These are phyloP conservation scores for Bodo saltans DNA, from an alignment of 78 protist genomes.

Conservation along the genomic window DNA sequence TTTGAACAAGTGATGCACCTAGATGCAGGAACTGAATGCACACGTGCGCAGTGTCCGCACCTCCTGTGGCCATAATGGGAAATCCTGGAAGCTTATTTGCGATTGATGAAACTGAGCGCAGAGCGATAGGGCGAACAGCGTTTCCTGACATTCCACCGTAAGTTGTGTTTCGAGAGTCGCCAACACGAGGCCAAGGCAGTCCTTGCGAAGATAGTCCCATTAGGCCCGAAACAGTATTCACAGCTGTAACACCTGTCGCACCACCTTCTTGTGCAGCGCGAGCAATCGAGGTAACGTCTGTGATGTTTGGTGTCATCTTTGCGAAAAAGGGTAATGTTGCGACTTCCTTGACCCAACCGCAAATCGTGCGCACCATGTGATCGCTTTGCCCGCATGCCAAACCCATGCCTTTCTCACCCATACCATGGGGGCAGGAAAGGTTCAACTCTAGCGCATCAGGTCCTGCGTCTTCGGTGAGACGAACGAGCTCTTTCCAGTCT, in stretches of 20 bases:
- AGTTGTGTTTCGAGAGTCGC: conserved; percentile 78
- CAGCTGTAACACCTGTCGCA: conserved; percentile 86
- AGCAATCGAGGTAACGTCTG: conserved; percentile 77
- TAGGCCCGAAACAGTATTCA: conserved; percentile 71
- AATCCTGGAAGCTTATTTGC: conserved; percentile 69
- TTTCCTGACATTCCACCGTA: conserved; percentile 92
- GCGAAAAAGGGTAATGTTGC: conserved; percentile 85
- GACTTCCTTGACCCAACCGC: conserved; percentile 74
- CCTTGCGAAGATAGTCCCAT: conserved; percentile 71
- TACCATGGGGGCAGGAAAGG: conserved; percentile 95
- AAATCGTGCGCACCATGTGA: conserved; percentile 71
- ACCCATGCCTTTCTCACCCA: conserved; percentile 90
- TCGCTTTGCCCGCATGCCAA: conserved; percentile 88
- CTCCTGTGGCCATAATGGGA: conserved; percentile 71
- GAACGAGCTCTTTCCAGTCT: conserved; percentile 84
- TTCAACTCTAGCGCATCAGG: conserved; percentile 89
- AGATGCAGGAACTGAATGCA: conserved; percentile 78
- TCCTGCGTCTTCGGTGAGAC: conserved; percentile 65
- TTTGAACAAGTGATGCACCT: conserved; percentile 82
- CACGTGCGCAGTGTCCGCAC: conserved; percentile 80
- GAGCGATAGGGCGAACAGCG: conserved; percentile 87
- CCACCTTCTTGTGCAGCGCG: conserved; percentile 88
- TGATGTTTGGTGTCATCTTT: conserved; percentile 93
- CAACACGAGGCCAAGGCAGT: conserved; percentile 82
- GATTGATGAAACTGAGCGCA: conserved; percentile 39